phyloP scores from a whole-genome alignment of 352 stramenopile species.

The Blastocystis sp. region DNA sequence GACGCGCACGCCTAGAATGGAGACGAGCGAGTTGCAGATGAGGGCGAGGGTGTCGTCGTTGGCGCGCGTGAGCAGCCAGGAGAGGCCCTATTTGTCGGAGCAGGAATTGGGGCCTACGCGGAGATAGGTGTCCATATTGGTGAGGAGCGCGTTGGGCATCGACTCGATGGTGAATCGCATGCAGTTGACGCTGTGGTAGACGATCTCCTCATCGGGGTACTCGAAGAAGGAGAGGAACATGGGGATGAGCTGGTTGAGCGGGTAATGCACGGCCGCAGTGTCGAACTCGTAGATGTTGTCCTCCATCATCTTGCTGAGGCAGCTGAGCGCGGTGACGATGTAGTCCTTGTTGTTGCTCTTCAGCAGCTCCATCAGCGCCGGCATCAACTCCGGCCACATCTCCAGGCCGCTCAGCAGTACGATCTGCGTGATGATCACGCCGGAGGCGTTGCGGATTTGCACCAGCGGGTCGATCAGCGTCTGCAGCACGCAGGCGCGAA shows the following conservation, averaged over 20 bases:
- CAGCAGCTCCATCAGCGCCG: conserved; percentile 36
- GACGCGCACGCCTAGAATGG: not conserved
- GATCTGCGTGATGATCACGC: conserved; percentile 30
- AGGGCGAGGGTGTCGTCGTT: conserved; percentile 34
- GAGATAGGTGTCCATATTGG: conserved; percentile 61
- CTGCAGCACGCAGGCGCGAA: conserved; percentile 32
- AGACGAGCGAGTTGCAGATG: conserved; percentile 47
- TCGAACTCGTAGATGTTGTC: conserved; percentile 59
- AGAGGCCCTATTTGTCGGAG: not conserved
- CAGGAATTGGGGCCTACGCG: not conserved
- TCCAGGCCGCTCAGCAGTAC: conserved; percentile 15
- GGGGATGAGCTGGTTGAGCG: conserved; percentile 48
- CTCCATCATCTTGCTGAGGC: conserved; percentile 56
- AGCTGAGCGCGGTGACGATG: conserved; percentile 46
- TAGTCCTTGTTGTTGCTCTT: conserved; percentile 51
- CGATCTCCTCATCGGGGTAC: conserved; percentile 37
- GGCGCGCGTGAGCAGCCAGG: conserved; percentile 18
- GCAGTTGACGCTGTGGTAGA: conserved; percentile 58
- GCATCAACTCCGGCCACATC: conserved; percentile 48
- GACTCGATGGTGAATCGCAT: conserved; percentile 60
- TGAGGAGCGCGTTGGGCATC: conserved; percentile 52
- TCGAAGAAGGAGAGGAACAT: conserved; percentile 53
- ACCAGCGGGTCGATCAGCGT: conserved; percentile 18
- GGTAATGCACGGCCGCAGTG: conserved; percentile 33
- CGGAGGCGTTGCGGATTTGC: conserved; percentile 44